These are phyloP conservation scores for Sphagnurus paluster DNA, from an alignment of 1,284 basidiomycete species.

Conservation along the genomic window DNA sequence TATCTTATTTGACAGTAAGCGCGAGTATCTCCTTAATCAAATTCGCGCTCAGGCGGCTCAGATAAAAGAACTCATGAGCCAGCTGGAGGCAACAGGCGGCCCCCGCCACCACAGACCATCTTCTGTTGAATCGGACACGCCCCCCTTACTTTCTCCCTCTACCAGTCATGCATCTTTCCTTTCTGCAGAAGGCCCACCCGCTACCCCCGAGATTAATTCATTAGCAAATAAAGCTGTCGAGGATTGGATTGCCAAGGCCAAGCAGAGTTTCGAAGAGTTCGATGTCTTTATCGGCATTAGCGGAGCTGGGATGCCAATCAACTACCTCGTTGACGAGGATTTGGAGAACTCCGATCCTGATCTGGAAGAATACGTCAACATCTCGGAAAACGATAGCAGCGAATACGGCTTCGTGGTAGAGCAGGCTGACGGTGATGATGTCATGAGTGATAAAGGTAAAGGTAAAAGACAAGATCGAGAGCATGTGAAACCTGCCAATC, in stretches of 20 bases:
- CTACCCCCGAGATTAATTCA: constrained; percentile 19
- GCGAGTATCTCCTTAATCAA: constrained; percentile 71
- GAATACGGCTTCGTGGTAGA: constrained; percentile 36
- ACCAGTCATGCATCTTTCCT: constrained; percentile 30
- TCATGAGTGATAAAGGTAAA: constrained; percentile 12
- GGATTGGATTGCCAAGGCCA: constrained; percentile 73
- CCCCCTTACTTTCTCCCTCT: constrained; percentile 37
- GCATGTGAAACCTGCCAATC: constrained; percentile 46
- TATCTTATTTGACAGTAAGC: constrained; percentile 42
- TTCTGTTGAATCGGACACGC: constrained; percentile 21
- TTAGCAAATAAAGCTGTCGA: constrained; percentile 49
- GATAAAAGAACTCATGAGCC: constrained; percentile 66
- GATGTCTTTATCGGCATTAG: constrained; percentile 63
- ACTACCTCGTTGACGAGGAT: constrained; percentile 47
- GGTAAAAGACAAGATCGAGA: constrained; percentile 33
- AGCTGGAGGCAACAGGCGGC: constrained; percentile 46
- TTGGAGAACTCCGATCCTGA: constrained; percentile 37
- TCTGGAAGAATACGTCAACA: constrained; percentile 35
- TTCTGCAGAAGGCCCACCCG: constrained; percentile 13
- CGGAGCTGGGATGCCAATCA: constrained; percentile 50
- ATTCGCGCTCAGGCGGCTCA: constrained; percentile 70
- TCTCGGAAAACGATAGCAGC: constrained; percentile 32
- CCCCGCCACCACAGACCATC: constrained; percentile 9
- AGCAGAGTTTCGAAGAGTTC: constrained; percentile 63
- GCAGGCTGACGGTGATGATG: constrained; percentile 25